Percentiles rank a stretch among this genome's conserved stretches.
Evolutionary conservation across 306 rosid species (phyloP).

Genomic region (Sicyos baderoa): DNA sequence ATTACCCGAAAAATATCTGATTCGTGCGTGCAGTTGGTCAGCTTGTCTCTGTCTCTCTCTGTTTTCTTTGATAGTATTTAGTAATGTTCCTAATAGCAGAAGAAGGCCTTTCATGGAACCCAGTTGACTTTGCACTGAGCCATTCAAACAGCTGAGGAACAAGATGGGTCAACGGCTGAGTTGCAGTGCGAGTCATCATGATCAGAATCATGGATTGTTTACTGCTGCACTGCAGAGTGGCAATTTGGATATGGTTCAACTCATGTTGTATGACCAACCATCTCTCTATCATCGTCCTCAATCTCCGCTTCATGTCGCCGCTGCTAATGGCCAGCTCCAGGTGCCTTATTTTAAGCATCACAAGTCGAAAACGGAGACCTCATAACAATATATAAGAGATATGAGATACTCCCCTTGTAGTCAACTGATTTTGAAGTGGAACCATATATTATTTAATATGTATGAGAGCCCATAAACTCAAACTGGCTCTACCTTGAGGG

Average conservation of each 20-base stretch:
- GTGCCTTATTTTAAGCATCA: too few relatives aligned
- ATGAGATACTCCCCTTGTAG: too few relatives aligned
- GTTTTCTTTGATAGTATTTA: constrained; percentile 26
- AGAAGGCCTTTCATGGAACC: constrained; percentile 34
- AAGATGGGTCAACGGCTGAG: constrained; percentile 94
- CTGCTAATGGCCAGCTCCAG: constrained; percentile 97
- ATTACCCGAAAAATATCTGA: constrained; percentile 48
- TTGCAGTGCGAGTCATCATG: constrained; percentile 58
- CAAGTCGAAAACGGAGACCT: too few relatives aligned
- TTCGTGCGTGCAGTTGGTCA: constrained; percentile 43
- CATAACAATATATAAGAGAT: too few relatives aligned
- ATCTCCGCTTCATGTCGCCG: constrained; percentile 80
- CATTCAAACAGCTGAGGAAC: constrained; percentile 12
- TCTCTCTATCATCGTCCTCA: constrained; percentile 60
- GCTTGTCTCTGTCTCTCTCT: too few relatives aligned
- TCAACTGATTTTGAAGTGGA: too few relatives aligned
- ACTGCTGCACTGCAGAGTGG: constrained; percentile 62
- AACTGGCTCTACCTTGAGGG: too few relatives aligned
- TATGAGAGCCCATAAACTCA: too few relatives aligned
- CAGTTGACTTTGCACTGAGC: constrained; percentile 18
- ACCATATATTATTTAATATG: too few relatives aligned
- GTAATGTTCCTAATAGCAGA: constrained; percentile 25
- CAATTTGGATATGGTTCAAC: constrained; percentile 40
- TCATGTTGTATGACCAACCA: constrained; percentile 42
- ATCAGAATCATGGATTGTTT: constrained; percentile 59